A percentile compares a stretch with the other conserved stretches of the same genome.
These are phyloP conservation scores for Diaporthe vexans DNA, from an alignment of 2,329 filamentous ascomycete species.

Conservation along the genomic window DNA sequence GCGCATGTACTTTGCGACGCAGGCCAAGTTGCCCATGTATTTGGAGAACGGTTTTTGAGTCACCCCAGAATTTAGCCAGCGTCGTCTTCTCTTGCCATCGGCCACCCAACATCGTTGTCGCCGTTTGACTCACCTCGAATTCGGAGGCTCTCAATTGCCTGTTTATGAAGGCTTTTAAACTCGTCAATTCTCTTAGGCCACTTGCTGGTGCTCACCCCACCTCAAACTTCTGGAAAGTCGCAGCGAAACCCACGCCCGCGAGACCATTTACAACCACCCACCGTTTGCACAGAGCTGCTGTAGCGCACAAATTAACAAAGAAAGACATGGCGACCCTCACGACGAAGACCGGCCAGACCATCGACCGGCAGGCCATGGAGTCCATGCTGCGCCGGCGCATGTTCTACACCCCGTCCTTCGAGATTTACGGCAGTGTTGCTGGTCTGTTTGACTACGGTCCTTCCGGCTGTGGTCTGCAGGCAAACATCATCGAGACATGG, in stretches of 20 bases:
- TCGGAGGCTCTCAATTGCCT: constrained; percentile 31
- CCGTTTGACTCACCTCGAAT: constrained; percentile 2
- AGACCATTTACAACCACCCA: constrained; percentile 37
- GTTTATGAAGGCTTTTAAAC: constrained; percentile 47
- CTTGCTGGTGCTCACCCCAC: constrained; percentile 44
- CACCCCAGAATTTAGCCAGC: constrained; percentile 7
- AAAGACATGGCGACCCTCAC: constrained; percentile 57
- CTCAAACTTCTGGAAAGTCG: constrained; percentile 38
- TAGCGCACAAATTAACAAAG: neutral
- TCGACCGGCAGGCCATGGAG: constrained; percentile 87
- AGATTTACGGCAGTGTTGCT: constrained; percentile 91
- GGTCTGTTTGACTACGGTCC: constrained; percentile 96
- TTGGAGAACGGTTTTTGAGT: constrained; percentile 30
- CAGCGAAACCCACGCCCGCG: constrained; percentile 33
- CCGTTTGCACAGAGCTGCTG: constrained; percentile 1
- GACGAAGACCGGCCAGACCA: constrained; percentile 89
- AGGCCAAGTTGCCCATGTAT: neutral
- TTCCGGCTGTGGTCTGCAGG: constrained; percentile 86
- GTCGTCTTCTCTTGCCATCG: neutral
- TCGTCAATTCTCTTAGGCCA: constrained; percentile 44
- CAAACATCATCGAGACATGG: constrained; percentile 91
- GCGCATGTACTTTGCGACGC: neutral
- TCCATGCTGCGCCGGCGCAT: constrained; percentile 87
- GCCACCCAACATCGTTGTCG: constrained; percentile 1
- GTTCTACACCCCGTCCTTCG: constrained; percentile 96